Evolutionary conservation across 768 basidiomycete genomes (phyloP), one percentile per base, ranked within the genome.

Genomic region (Suillus sp.): DNA sequence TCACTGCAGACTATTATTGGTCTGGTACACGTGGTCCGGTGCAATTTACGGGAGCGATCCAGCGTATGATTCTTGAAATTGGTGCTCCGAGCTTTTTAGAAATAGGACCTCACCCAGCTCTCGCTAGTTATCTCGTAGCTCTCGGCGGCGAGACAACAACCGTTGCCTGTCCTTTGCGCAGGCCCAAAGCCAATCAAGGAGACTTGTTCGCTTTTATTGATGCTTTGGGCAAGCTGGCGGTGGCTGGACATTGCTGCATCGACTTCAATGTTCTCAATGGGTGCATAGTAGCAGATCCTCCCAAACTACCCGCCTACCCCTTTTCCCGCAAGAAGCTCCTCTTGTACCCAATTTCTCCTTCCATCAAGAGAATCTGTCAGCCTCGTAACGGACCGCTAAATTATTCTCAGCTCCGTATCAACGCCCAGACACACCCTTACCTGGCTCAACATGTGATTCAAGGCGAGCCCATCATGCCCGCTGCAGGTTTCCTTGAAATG

Each of bases 391-490:
- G 80, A 0, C 79, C 81, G 1, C 66, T 82, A 10, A 78, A 80
- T 51, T 68, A 76, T 43, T 20, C 69, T 0, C 71, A 74, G 45
- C 73, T 81, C 53, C 73, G 74, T 13, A 63, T 83, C 37, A 83
- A 76, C 63, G 58, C 64, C 10, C 60, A 69, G 20, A 79, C 78
- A 1, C 78, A 79, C 59, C 78, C 83, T 0, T 73, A 74, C 27
- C 67, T 84, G 10, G 77, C 79, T 0, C 75, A 82, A 38, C 83
- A 84, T 66, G 66, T 81, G 20, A 79, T 83, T 43, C 74, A 76
- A 32, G 78, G 78, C 1, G 80, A 81, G 25, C 74, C 80, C 0
- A 81, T 83, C 30, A 78, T 82, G 77, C 80, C 82, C 10, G 81
- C 80, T 16, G 75, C 81, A 20, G 82, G 80, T 22, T 83, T 69